Base-by-base conservation (phyloP, 2,329 filamentous ascomycete genomes). In the Orbilia javanica region DNA sequence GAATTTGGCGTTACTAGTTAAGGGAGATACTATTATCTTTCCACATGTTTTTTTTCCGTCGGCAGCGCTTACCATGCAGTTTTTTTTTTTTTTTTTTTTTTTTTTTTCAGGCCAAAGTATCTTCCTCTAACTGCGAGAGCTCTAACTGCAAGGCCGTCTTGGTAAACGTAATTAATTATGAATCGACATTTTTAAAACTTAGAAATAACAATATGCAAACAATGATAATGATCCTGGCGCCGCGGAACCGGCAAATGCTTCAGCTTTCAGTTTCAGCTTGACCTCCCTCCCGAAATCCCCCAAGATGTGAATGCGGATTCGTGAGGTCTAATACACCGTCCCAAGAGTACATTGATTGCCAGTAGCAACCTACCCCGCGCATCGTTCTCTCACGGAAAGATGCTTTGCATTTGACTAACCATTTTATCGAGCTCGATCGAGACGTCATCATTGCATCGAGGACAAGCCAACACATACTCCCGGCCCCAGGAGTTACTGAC, bases 201-300 rank as follows among this genome's bases (percentile, higher is more conserved):
- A 25, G 27, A 31, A 31, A 13, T 7, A 31, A 10, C 27, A 18
- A 31, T 29, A 18, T 53, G 50, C 50, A 57, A 13, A 36, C 15
- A 57, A 57, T 4, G 27, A 57, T 34, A 8, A 57, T 57, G 52
- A 53, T 53, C 50, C 29, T n/a, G 52, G 52, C 29, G 29, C 29
- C 52, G 52, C 52, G 52, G 52, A 57, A 57, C 52, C 52, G 52
- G 52, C 29, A 57, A 57, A 31, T 34, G 8, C 39, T 42, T 44
- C 42, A 44, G 18, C 8, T n/a, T 44, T 44, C 42, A 44, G 42
- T 29, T 57, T 13, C 29, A 57, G 52, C 52, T 53, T n/a, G n/a
- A n/a, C n/a, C n/a, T 27, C 25, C 50, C 22, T 36, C 36, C 36
- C 15, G 18, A 50, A 22, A 18, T 18, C 10, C 2, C 10, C 13